These are phyloP conservation scores for Talaromyces sp. DNA, from an alignment of 2,329 filamentous ascomycete species.

Conservation along the genomic window DNA sequence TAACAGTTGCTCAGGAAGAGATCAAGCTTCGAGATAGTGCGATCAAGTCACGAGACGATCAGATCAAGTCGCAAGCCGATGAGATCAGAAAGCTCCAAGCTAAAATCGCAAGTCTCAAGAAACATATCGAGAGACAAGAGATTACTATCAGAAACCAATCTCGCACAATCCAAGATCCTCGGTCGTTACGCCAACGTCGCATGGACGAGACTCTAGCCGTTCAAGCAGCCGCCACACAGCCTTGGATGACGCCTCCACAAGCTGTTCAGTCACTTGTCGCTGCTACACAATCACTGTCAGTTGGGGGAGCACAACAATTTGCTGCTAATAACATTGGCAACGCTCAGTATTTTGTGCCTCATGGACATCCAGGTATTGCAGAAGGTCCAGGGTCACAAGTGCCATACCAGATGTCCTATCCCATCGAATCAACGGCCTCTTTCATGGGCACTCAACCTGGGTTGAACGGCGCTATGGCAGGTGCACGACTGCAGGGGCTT, in stretches of 20 bases:
- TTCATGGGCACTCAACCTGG: background rate
- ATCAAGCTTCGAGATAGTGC: background rate
- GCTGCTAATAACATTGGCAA: background rate
- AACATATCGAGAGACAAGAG: constrained; percentile 20
- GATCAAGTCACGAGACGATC: background rate
- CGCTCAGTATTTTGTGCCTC: background rate
- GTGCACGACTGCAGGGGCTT: background rate
- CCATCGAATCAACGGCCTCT: background rate
- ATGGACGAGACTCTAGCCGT: background rate
- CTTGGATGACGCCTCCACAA: background rate
- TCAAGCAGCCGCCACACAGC: constrained; percentile 10
- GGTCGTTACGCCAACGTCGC: constrained; percentile 11
- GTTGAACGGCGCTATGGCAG: background rate
- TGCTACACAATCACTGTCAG: background rate
- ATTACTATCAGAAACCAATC: constrained; percentile 25
- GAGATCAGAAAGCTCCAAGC: constrained; percentile 6
- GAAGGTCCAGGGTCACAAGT: background rate
- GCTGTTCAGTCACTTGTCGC: background rate
- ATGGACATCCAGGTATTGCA: background rate
- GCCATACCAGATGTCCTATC: background rate
- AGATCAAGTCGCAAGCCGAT: background rate
- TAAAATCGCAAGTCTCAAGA: constrained; percentile 19
- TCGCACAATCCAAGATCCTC: constrained; percentile 25
- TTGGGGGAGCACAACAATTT: background rate
- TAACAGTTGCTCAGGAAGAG: constrained; percentile 2